Percentiles rank a stretch among this genome's conserved stretches.
phyloP scores from a whole-genome alignment of 495 filamentous ascomycete species.

The Podospora tetraspora region DNA sequence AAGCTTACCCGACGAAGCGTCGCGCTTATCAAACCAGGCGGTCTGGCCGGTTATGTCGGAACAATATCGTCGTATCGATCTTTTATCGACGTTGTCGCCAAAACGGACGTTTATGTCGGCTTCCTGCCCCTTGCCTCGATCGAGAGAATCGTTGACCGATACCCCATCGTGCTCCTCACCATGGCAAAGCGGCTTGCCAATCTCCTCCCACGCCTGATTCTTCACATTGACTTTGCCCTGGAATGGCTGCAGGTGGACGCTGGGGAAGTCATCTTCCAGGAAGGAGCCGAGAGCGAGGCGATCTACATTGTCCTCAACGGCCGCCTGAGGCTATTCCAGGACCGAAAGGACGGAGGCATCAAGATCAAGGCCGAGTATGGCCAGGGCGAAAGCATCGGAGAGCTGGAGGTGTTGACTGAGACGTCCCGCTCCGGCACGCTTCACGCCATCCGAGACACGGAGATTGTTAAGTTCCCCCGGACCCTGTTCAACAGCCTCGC shows the following conservation, averaged over 20 bases:
- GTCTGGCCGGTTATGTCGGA: constrained; percentile 89
- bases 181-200: constrained; percentile 92
- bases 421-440: constrained; percentile 81
- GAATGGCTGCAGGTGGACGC: constrained; percentile 97
- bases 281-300: constrained; percentile 93
- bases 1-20: constrained; percentile 53
- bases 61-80: constrained; percentile 91
- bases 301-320: constrained; percentile 98
- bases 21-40: constrained; percentile 90
- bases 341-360: constrained; percentile 73
- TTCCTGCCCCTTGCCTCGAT: constrained; percentile 83
- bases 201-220: constrained; percentile 81
- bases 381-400: constrained; percentile 94
- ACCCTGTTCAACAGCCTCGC: constrained; percentile 96
- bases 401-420: constrained; percentile 95
- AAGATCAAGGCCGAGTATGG: constrained; percentile 89
- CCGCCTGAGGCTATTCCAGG: constrained; percentile 71
- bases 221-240: constrained; percentile 95
- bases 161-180: constrained; percentile 86
- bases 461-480: constrained; percentile 91
- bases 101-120: constrained; percentile 97
- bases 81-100: constrained; percentile 92
- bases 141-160: constrained; percentile 85
- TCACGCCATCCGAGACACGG: constrained; percentile 94
- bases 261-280: constrained; percentile 88